Base-by-base conservation (phyloP, 2,329 filamentous ascomycete species). In the Aureobasidium pullulans region DNA sequence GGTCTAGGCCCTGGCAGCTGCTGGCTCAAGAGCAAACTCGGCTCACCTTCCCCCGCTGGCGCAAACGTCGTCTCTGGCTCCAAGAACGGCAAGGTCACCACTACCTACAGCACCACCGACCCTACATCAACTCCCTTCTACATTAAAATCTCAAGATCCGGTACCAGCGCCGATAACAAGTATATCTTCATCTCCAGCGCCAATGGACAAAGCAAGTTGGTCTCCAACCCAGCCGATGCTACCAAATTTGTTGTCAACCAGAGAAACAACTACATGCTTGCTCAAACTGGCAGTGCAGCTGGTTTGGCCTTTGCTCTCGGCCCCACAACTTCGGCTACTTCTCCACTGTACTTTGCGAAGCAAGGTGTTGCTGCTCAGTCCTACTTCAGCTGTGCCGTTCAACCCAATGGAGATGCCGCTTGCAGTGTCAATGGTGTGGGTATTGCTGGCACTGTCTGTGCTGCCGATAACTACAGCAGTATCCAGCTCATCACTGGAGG, bases 1-100 rank as follows among this genome's bases (percentile, higher is more conserved):
- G 60, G 60, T 16, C 8, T 34, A 8, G 60, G 60, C 8, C 1
- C 29, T 34, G 60, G 60, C 42, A 60, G 50, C n/a, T 62, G 60
- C 37, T 62, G 60, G 60, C 57, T 62, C 31, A 62, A 62, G 50
- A 62, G 19, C 28, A 23, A 28, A 28, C 43, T 60, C 15, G 60
- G 60, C 23, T 49, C 40, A 9, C 37, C 57, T 15, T 60, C 36
- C 11, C 31, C 19, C 15, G 46, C 60, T 19, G 60, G 57, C 15
- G 28, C 29, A n/a, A 62, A 62, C 44, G 47, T 46, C 13, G 46
- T 62, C 28, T 42, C 60, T 34, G 60, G 50, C 11, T 31, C 40
- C 40, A 60, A 48, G 13, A 31, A 32, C 7, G 47, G 52, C 31
- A 56, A 37, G 37, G 65, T 63, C 16, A 67, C 44, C 6, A 58